Conservation (phyloP, 2,329 filamentous ascomycete species). For the Fusarium acutatum region DNA sequence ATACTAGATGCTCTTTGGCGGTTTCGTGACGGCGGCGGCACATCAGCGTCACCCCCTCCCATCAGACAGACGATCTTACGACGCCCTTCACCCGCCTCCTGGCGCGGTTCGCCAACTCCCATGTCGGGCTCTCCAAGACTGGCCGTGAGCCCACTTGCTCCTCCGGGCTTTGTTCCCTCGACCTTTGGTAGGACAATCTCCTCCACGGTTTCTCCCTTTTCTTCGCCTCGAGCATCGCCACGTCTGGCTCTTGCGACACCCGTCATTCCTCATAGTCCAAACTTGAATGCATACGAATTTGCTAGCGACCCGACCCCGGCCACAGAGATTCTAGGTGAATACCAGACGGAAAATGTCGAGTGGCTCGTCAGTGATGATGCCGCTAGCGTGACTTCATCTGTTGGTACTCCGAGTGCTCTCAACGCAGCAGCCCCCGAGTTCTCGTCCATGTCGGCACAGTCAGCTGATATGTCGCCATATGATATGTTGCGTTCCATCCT, state of each 20-base stretch:
- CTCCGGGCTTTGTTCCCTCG: conserved; percentile 82
- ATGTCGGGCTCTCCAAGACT: conserved; percentile 83
- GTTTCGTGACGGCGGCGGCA: conserved; percentile 73
- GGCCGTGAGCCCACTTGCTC: conserved; percentile 82
- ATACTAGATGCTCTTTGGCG: conserved; percentile 92
- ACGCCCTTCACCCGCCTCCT: conserved; percentile 89
- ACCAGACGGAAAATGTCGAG: conserved; percentile 93
- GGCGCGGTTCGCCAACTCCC: conserved; percentile 86
- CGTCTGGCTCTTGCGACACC: conserved; percentile 90
- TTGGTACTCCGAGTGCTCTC: conserved; percentile 73
- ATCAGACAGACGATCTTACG: conserved; percentile 90
- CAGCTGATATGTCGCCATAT: conserved; percentile 94
- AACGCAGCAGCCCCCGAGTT: conserved; percentile 87
- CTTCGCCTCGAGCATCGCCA: conserved; percentile 91
- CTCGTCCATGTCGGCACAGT: conserved; percentile 65
- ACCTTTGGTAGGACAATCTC: conserved; percentile 79
- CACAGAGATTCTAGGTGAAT: conserved; percentile 88
- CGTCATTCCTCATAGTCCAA: conserved; percentile 91
- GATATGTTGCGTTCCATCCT: conserved; percentile 97
- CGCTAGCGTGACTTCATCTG: conserved; percentile 80
- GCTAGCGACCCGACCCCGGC: conserved; percentile 81
- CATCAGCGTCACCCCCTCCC: conserved; percentile 78
- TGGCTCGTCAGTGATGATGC: conserved; percentile 94
- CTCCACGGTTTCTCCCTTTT: conserved; percentile 86
- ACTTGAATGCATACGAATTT: conserved; percentile 94